phyloP scores from a whole-genome alignment of 257 asterid genomes.

The Solanum habrochaites region DNA sequence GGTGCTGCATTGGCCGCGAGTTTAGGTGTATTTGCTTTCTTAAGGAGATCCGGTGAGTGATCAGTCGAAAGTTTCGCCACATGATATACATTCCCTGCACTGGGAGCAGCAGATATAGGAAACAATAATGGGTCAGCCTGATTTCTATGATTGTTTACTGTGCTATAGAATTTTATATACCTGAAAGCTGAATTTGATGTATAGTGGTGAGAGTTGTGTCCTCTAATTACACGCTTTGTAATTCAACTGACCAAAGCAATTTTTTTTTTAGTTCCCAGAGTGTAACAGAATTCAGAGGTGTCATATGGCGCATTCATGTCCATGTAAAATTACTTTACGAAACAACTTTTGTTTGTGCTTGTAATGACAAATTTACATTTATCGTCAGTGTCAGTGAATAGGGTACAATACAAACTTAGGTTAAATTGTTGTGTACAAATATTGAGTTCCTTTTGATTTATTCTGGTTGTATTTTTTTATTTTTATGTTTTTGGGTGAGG shows the following conservation, averaged over 20 bases:
- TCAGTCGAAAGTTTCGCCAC: not conserved
- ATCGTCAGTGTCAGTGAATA: not conserved
- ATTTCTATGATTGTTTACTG: not conserved
- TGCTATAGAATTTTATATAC: not conserved
- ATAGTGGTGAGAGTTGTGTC: not conserved
- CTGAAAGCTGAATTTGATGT: not conserved
- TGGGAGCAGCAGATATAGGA: not conserved
- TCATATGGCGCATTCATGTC: not conserved
- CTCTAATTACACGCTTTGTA: not conserved
- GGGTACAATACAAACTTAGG: not conserved
- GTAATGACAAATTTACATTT: not conserved
- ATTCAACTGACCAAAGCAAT: not conserved
- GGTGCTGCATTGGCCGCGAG: conserved; percentile 86
- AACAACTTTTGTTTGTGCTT: not conserved
- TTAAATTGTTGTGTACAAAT: not conserved
- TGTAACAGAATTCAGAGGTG: not conserved
- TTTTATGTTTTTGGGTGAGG: not conserved
- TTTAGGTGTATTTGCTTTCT: conserved; percentile 57
- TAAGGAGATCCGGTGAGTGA: conserved; percentile 42
- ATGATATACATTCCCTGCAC: not conserved
- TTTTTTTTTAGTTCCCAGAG: not conserved
- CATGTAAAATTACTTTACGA: not conserved
- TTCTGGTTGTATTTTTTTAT: not conserved
- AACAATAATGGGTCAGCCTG: not conserved
- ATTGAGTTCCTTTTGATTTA: not conserved